Conservation (phyloP, 176 grass and related monocot genomes). For the Carex pumila region DNA sequence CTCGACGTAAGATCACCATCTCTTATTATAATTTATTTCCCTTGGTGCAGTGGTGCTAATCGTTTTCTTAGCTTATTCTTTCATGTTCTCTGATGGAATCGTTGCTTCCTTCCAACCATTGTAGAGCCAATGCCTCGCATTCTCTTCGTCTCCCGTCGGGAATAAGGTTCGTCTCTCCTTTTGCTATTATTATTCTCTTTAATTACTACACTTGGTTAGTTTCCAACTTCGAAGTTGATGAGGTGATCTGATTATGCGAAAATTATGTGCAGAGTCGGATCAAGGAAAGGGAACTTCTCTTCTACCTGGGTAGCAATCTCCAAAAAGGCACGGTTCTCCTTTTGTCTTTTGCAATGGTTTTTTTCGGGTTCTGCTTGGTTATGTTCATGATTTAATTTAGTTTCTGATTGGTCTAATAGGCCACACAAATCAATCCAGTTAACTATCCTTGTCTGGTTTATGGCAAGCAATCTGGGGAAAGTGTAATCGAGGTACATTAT, state of each 20-base stretch:
- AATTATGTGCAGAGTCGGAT: conserved; percentile 33
- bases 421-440: conserved; percentile 17
- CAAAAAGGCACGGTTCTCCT: conserved; percentile 36
- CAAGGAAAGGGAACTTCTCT: conserved; percentile 25
- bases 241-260: neutral
- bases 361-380: neutral
- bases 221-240: neutral
- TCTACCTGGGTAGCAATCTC: conserved; percentile 22
- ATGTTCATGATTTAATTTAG: conserved; percentile 10
- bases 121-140: neutral
- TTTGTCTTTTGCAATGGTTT: neutral
- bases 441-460: conserved; percentile 20
- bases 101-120: conserved; percentile 2
- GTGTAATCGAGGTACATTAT: conserved; percentile 48
- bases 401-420: conserved; percentile 31
- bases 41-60: neutral
- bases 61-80: neutral
- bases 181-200: neutral
- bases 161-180: conserved; percentile 20
- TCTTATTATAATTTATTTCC: neutral
- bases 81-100: conserved; percentile 18
- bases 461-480: conserved; percentile 31
- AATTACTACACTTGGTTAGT: neutral
- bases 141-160: neutral
- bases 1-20: neutral